Evolutionary conservation across 1,284 basidiomycete genomes (phyloP), one percentile per base, ranked within the genome.

Genomic region (Cryptococcus deneoformans): DNA sequence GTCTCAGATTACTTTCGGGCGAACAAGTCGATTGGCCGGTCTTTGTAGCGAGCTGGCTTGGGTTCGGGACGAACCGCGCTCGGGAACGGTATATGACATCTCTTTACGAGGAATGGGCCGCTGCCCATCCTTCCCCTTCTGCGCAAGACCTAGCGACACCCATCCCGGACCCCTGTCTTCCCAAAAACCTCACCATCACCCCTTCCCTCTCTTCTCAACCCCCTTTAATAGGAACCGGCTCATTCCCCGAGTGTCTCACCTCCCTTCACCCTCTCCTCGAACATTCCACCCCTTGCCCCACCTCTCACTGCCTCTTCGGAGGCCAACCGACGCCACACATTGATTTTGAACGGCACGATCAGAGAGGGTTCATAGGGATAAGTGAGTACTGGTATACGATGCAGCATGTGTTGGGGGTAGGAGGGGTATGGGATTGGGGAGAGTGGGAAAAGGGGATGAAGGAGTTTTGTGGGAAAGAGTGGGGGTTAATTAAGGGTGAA

Each of bases 351-450:
- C 87, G 87, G 36, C 90, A 91, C 20, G 77, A 78, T 52, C 77
- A 78, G 59, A 57, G 77, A 39, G 89, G 89, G 60, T 98, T 99
- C 72, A 97, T 99, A 65, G 96, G 96, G 4, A 88, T 99, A 38
- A 95, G 92, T 10, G 96, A 99, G 77, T 99, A 99, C 75, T 99
- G 95, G 94, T 99, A 97, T 79, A 97, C 94, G 35, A 91, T 93
- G 6, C 67, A 75, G 45, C 92, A 98, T 72, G 87, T 98, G 44
- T 93, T 98, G 65, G 90, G 89, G 3, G 83, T 97, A 1, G 95
- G 94, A 11, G 96, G 96, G 1, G 83, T 92, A 6, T 99, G 97
- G 80, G 90, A 99, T 75, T 95, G 91, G 76, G 89, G 92, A 24
- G 88, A 94, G 70, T 99, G 96, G 78, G 95, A 99, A 73, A 87